A percentile compares a stretch with the other conserved stretches of the same genome.
These are phyloP conservation scores for Pseudogymnoascus sp. DNA, from an alignment of 2,329 filamentous ascomycete species.

Conservation along the genomic window DNA sequence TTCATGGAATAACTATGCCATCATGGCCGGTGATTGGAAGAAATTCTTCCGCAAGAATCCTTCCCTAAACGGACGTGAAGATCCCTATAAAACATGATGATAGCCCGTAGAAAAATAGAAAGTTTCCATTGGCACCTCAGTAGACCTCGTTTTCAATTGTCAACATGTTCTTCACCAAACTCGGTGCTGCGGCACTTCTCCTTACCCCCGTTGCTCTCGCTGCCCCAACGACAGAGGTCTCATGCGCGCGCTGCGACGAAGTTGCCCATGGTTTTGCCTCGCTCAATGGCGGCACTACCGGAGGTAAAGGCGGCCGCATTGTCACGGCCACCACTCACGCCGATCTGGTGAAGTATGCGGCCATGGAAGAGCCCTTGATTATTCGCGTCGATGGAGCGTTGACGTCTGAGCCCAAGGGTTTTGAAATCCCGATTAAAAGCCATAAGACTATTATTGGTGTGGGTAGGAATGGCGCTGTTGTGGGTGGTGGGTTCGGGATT, in stretches of 20 bases:
- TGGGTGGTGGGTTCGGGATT: conserved; percentile 18
- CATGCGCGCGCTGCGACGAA: conserved; percentile 11
- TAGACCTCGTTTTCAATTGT: background rate
- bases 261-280: conserved; percentile 20
- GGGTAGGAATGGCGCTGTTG: conserved; percentile 16
- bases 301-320: conserved; percentile 17
- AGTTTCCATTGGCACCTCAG: background rate
- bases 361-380: conserved; percentile 16
- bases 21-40: background rate
- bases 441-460: conserved; percentile 23
- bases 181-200: background rate
- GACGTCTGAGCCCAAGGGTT: conserved; percentile 16
- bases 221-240: background rate
- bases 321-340: conserved; percentile 18
- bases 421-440: conserved; percentile 18
- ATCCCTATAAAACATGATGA: background rate
- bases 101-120: background rate
- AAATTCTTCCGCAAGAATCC: background rate
- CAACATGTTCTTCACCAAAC: background rate
- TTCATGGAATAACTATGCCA: background rate
- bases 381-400: conserved; percentile 18
- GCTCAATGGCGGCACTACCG: conserved; percentile 19
- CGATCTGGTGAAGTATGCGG: conserved; percentile 19
- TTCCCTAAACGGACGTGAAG: background rate
- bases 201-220: background rate